phyloP scores from a whole-genome alignment of 1,284 basidiomycete genomes.

The Peniophora sp. region DNA sequence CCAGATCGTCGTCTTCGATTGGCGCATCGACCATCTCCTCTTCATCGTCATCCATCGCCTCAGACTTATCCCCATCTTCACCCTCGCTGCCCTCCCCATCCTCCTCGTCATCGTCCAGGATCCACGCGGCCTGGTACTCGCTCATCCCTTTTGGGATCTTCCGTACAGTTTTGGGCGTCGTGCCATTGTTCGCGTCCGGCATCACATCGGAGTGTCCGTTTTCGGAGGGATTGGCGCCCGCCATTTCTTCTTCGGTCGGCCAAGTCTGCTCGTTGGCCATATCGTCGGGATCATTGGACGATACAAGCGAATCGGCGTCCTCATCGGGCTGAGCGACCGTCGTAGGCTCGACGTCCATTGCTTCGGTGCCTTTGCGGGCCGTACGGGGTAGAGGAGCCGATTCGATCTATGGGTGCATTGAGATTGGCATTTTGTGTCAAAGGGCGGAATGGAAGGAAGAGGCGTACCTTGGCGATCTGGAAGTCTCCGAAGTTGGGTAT shows the following conservation, averaged over 20 bases:
- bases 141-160: conserved; percentile 85
- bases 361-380: conserved; percentile 26
- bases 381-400: conserved; percentile 46
- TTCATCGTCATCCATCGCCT: conserved; percentile 41
- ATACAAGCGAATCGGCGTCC: conserved; percentile 82
- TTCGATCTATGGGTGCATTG: conserved; percentile 40
- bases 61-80: conserved; percentile 31
- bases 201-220: conserved; percentile 29
- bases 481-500: conserved; percentile 88
- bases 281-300: conserved; percentile 83
- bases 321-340: conserved; percentile 57
- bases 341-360: conserved; percentile 60
- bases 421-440: conserved; percentile 3
- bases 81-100: conserved; percentile 41
- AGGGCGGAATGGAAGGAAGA: neutral
- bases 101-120: conserved; percentile 75
- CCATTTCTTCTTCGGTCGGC: conserved; percentile 97
- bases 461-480: conserved; percentile 67
- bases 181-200: conserved; percentile 59
- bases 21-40: conserved; percentile 64
- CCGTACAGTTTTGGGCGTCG: conserved; percentile 69
- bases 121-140: conserved; percentile 92
- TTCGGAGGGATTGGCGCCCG: conserved; percentile 23
- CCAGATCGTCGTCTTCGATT: conserved; percentile 50
- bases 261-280: conserved; percentile 96